Conservation (phyloP, 1,284 basidiomycete genomes). For the Vanrija humicola region DNA sequence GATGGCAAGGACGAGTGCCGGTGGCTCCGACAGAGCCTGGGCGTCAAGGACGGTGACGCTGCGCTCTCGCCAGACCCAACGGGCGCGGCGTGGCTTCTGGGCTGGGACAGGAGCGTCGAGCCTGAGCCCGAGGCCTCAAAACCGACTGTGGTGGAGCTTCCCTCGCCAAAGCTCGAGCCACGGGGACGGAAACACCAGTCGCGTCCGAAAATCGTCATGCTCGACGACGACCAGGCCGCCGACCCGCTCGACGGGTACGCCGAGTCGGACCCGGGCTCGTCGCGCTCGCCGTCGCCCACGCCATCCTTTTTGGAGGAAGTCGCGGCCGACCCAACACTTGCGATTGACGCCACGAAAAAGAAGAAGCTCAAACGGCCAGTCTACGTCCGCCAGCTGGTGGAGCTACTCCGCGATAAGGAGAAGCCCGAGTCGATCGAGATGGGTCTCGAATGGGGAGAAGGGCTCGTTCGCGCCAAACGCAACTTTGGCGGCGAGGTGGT, state of each 20-base stretch:
- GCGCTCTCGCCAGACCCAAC: not conserved
- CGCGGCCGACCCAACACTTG: constrained; percentile 75
- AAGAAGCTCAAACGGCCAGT: constrained; percentile 70
- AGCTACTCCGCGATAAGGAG: constrained; percentile 64
- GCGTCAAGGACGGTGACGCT: constrained; percentile 56
- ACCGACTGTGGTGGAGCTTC: not conserved
- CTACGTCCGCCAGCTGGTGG: constrained; percentile 74
- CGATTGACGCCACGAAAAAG: constrained; percentile 43
- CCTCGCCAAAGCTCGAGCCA: not conserved
- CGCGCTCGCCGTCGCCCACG: constrained; percentile 72
- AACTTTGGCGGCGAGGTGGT: constrained; percentile 68
- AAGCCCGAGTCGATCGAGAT: constrained; percentile 73
- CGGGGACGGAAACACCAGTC: constrained; percentile 9
- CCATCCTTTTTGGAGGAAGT: constrained; percentile 73
- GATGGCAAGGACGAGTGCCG: constrained; percentile 66
- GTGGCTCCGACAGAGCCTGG: constrained; percentile 56
- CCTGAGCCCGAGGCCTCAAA: not conserved
- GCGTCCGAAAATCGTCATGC: constrained; percentile 34
- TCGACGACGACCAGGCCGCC: constrained; percentile 55
- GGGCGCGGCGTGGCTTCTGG: constrained; percentile 26
- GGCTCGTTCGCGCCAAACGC: constrained; percentile 72
- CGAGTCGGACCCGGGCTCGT: constrained; percentile 60
- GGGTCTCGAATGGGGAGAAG: constrained; percentile 70
- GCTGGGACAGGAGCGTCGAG: constrained; percentile 23
- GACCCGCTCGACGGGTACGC: constrained; percentile 76